Percentiles rank a stretch among this genome's conserved stretches.
These are phyloP conservation scores for Clarireedia monteithiana DNA, from an alignment of 2,329 filamentous ascomycete species.

Conservation along the genomic window DNA sequence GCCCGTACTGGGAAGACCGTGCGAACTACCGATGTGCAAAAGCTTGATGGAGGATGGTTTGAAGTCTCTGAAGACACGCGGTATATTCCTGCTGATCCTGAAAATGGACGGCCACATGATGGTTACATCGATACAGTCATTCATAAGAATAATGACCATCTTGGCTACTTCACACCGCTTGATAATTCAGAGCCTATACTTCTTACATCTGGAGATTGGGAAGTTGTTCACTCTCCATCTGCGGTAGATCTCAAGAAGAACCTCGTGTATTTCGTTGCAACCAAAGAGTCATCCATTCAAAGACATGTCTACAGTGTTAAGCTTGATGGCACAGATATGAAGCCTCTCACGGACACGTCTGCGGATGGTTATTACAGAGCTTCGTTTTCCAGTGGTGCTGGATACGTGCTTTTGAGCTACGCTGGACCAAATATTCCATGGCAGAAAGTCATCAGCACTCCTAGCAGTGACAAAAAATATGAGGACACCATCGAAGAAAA, in stretches of 20 bases:
- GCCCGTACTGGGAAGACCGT: slow-evolving; percentile 69
- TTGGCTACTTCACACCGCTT: slow-evolving; percentile 87
- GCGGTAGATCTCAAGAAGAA: slow-evolving; percentile 79
- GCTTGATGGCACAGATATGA: slow-evolving; percentile 67
- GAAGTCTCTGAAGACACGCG: slow-evolving; percentile 82
- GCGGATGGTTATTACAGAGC: slow-evolving; percentile 71
- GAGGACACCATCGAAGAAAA: slow-evolving; percentile 76
- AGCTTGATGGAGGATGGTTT: slow-evolving; percentile 95
- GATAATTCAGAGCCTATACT: slow-evolving; percentile 75
- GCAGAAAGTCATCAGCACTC: slow-evolving; percentile 84
- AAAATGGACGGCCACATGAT: slow-evolving; percentile 67
- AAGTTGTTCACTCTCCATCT: slow-evolving; percentile 79
- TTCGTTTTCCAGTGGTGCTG: slow-evolving; percentile 76
- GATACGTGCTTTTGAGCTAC: slow-evolving; percentile 80
- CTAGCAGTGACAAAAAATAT: slow-evolving; percentile 56
- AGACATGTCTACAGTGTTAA: slow-evolving; percentile 88
- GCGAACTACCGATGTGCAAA: slow-evolving; percentile 68
- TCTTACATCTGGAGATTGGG: slow-evolving; percentile 85
- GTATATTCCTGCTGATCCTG: slow-evolving; percentile 77
- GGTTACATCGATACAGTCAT: slow-evolving; percentile 92
- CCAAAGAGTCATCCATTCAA: slow-evolving; percentile 81
- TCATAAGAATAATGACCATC: slow-evolving; percentile 77
- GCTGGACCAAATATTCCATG: slow-evolving; percentile 78
- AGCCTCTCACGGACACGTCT: slow-evolving; percentile 64
- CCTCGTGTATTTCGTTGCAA: slow-evolving; percentile 82